These are phyloP conservation scores for thale cress (Arabidopsis thaliana) DNA, from an alignment of 345 rosid genomes.

Conservation along the genomic window TAIR10.1 NC_003070.9:6570501-6571000, in stretches of 20 bases:
- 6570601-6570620: slow-evolving; percentile 25
- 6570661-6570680: slow-evolving; percentile 50
- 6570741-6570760: slow-evolving; percentile 74
- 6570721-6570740: slow-evolving; percentile 78
- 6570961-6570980: too few species aligned
- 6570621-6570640: slow-evolving; percentile 25
- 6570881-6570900: slow-evolving; percentile 4
- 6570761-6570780: slow-evolving; percentile 56
- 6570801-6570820: background rate
- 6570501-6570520: slow-evolving; percentile 30
- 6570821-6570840: slow-evolving; percentile 3
- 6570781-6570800: slow-evolving; percentile 40
- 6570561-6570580: slow-evolving; percentile 21
- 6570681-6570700: slow-evolving; percentile 58
- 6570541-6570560: slow-evolving; percentile 15
- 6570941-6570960: too few species aligned
- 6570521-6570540: slow-evolving; percentile 1
- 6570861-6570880: slow-evolving; percentile 1
- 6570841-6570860: background rate
- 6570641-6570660: slow-evolving; percentile 31
- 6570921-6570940: too few species aligned
- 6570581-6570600: slow-evolving; percentile 41
- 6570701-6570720: slow-evolving; percentile 74
- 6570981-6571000: too few species aligned
- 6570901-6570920: too few species aligned